These are phyloP conservation scores for Euphorbia peplus DNA, from an alignment of 345 rosid genomes.

Conservation along the genomic window DNA sequence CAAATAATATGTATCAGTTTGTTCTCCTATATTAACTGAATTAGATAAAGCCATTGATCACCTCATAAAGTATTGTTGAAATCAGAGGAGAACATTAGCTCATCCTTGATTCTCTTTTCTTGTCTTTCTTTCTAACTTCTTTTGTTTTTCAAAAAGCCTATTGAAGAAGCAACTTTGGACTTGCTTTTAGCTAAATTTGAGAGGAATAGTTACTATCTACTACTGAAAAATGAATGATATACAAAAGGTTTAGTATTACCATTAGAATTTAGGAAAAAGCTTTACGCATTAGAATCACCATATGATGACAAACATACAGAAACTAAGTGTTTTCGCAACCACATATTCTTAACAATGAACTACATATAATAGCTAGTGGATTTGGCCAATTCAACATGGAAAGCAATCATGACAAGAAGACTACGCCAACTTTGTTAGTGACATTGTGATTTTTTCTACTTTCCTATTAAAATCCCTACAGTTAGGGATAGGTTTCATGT, in stretches of 20 bases:
- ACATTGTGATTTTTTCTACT: too few relatives aligned
- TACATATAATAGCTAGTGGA: background rate
- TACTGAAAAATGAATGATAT: background rate
- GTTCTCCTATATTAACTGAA: background rate
- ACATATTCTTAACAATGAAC: background rate
- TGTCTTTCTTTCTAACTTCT: background rate
- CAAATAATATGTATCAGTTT: background rate
- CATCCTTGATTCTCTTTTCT: background rate
- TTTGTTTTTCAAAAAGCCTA: background rate
- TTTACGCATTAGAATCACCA: background rate
- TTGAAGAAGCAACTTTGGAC: background rate
- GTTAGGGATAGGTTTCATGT: too few relatives aligned
- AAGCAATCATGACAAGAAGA: background rate
- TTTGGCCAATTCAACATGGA: background rate
- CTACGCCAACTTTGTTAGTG: too few relatives aligned
- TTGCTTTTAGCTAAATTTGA: background rate
- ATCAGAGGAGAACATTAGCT: background rate
- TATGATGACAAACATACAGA: background rate
- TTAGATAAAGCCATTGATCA: background rate
- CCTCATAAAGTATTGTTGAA: background rate
- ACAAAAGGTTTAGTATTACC: too few relatives aligned
- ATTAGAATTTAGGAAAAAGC: background rate
- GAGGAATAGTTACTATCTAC: background rate
- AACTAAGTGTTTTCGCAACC: background rate
- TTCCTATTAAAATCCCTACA: too few relatives aligned